Conservation (phyloP, 192 early-diverging fungal genomes). For the Mortierella claussenii region DNA sequence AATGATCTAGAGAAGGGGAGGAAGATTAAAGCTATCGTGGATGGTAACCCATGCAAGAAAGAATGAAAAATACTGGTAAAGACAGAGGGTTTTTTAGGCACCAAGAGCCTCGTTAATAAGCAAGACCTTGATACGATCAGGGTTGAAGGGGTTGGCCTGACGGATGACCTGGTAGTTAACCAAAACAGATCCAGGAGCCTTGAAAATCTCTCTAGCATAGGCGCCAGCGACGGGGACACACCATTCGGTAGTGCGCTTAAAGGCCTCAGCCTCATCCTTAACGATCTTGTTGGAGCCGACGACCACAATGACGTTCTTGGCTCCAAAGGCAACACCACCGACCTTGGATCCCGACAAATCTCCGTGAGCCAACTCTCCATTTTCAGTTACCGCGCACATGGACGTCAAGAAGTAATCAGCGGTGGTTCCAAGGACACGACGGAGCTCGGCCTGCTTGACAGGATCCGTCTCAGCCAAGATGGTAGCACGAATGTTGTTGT, state of each 20-base stretch:
- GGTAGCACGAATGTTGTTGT: slow-evolving; percentile 38
- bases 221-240: slow-evolving; percentile 34
- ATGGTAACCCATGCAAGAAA: too few relatives aligned
- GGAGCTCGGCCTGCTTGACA: slow-evolving; percentile 46
- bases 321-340: slow-evolving; percentile 38
- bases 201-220: slow-evolving; percentile 37
- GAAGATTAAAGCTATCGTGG: background rate
- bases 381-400: slow-evolving; percentile 43
- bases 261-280: slow-evolving; percentile 49
- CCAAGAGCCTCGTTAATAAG: slow-evolving; percentile 46
- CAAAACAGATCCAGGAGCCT: slow-evolving; percentile 25
- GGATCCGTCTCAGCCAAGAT: slow-evolving; percentile 51
- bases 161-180: slow-evolving; percentile 39
- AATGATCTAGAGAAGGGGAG: too few relatives aligned
- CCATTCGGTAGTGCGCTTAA: slow-evolving; percentile 37
- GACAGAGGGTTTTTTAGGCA: slow-evolving; percentile 34
- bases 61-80: too few relatives aligned
- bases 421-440: slow-evolving; percentile 48
- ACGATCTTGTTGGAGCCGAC: slow-evolving; percentile 58
- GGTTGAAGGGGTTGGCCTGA: slow-evolving; percentile 37
- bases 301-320: slow-evolving; percentile 53
- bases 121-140: slow-evolving; percentile 43
- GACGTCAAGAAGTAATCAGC: slow-evolving; percentile 55
- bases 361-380: slow-evolving; percentile 41
- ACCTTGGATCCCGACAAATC: slow-evolving; percentile 46